Evolutionary conservation across 2,329 filamentous ascomycete species (phyloP).

Genomic region (Cladobotryum mycophilum): DNA sequence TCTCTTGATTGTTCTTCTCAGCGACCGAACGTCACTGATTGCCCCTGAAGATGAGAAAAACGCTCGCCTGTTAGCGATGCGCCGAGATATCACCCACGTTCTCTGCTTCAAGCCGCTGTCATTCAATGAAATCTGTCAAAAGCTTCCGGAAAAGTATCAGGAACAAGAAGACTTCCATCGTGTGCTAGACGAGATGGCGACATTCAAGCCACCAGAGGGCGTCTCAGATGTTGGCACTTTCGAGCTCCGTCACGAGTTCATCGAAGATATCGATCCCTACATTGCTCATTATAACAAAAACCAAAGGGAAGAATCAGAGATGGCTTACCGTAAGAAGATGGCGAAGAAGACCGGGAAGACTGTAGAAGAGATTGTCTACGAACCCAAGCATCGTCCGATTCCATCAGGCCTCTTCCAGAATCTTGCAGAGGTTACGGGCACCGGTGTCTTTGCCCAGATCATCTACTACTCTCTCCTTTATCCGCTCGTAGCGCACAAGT

Average conservation of each 20-base stretch:
- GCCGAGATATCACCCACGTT: constrained; percentile 85
- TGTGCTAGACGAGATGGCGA: constrained; percentile 80
- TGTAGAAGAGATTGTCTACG: constrained; percentile 79
- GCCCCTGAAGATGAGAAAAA: constrained; percentile 59
- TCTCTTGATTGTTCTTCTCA: constrained; percentile 82
- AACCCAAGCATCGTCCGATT: constrained; percentile 75
- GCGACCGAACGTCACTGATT: constrained; percentile 76
- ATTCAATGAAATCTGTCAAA: constrained; percentile 82
- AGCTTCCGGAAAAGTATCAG: constrained; percentile 81
- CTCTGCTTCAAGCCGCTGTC: constrained; percentile 94
- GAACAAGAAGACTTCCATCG: constrained; percentile 84
- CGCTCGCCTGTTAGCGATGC: constrained; percentile 64
- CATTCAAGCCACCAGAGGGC: constrained; percentile 84
- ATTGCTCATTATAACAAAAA: constrained; percentile 96
- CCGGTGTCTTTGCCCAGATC: constrained; percentile 81
- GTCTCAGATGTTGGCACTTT: constrained; percentile 91
- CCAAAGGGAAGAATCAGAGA: constrained; percentile 90
- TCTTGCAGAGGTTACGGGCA: constrained; percentile 73
- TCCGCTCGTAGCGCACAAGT: constrained; percentile 60
- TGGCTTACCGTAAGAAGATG: constrained; percentile 78
- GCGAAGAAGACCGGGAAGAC: constrained; percentile 81
- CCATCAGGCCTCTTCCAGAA: constrained; percentile 68
- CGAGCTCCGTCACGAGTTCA: constrained; percentile 77
- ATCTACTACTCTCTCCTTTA: constrained; percentile 86
- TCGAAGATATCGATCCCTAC: constrained; percentile 89